phyloP scores from a whole-genome alignment of 139 green algal genomes.

The Chlamydomonas sphaeroides region DNA sequence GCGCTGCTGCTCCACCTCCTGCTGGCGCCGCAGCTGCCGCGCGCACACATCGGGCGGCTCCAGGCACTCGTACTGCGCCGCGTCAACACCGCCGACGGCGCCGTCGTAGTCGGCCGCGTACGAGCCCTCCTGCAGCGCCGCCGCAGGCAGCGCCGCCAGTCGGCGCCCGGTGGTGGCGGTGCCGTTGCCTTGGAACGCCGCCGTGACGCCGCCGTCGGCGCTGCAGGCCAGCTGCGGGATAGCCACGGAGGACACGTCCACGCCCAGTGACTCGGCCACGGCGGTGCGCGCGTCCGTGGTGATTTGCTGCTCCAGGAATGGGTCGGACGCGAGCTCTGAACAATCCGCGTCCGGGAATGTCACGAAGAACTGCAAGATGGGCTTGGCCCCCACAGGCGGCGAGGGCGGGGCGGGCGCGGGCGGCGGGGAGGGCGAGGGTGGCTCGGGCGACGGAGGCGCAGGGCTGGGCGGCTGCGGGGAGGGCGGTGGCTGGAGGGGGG shows the following conservation, averaged over 20 bases:
- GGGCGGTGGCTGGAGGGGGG: background rate
- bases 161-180: background rate
- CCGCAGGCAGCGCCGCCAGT: no score
- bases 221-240: background rate
- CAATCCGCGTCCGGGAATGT: background rate
- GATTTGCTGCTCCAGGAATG: slow-evolving; percentile 3
- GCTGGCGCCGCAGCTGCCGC: no score
- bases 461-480: background rate
- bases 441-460: background rate
- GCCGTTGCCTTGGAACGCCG: no score
- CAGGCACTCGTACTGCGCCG: no score
- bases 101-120: no score
- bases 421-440: background rate
- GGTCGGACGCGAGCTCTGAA: background rate
- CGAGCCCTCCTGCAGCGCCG: no score
- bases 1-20: no score
- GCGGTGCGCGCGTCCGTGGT: background rate
- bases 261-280: background rate
- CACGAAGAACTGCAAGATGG: background rate
- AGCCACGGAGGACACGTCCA: background rate
- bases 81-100: no score
- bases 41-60: no score
- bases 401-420: no score
- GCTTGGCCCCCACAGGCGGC: no score
- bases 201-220: background rate